Base-by-base conservation (phyloP, 352 stramenopile species). In the Phytophthora foliorum region DNA sequence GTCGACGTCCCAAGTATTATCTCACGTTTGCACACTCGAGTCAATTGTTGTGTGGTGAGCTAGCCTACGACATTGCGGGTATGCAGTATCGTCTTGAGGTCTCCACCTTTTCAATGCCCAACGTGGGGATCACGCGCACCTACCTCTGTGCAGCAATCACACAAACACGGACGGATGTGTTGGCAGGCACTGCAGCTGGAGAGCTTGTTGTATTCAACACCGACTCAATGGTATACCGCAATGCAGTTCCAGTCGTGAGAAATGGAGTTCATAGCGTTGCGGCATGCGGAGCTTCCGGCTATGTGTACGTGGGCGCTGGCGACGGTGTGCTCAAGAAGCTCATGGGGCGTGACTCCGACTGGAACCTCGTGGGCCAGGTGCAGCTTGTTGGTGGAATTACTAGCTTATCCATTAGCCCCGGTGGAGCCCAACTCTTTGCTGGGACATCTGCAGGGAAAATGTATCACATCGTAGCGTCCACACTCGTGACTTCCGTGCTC, bases 131-230 rank as follows among this genome's bases (percentile, higher is more conserved):
- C 32, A 63, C 84, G n/a, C 77, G 87, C 3, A 90, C 69, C 17
- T 94, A 92, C 61, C 58, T 93, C 41, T 92, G 83, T 19, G 80
- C 83, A 9, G 55, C 74, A n/a, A 85, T 92, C 59, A 90, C 78
- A 3, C 67, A 71, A 17, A 67, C 78, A 4, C 89, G 82, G 2
- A 83, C 63, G 2, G 83, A 90, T 41, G 46, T 94, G 13, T 72
- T 94, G 2, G 82, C 82, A 3, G 87, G 83, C 6, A 92, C 87
- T 6, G 77, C 81, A 29, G 85, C 85, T 1, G 83, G 92, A 24
- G 90, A 98, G 55, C 75, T 98, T 31, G 86, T 97, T 0, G 87
- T 98, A 7, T 97, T 97, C 62, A 93, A 89, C 54, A 77, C 84
- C 8, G 87, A 89, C 11, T 70, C 77, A 1, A 66, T 87, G 31